phyloP scores from a whole-genome alignment of 1,284 basidiomycete species.

The Entoloma clypeatum region DNA sequence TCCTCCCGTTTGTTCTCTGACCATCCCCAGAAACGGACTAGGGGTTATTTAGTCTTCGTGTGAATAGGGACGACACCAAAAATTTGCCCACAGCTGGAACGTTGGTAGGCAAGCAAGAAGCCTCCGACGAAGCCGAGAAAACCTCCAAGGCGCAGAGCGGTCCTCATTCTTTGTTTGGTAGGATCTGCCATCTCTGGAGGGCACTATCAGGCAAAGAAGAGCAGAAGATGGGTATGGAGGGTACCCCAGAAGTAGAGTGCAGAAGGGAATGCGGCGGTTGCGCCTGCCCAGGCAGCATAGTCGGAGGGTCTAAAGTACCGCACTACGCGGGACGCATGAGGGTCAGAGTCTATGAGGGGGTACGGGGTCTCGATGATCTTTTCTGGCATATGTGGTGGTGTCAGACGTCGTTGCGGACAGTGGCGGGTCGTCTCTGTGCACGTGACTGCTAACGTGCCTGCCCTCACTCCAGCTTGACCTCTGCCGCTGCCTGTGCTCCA shows the following conservation, averaged over 20 bases:
- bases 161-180: conserved; percentile 38
- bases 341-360: conserved; percentile 90
- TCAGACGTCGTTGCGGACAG: conserved; percentile 24
- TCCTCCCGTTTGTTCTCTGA: conserved; percentile 87
- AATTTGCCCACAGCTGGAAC: conserved; percentile 69
- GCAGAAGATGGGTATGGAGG: conserved; percentile 52
- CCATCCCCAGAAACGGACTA: conserved; percentile 98
- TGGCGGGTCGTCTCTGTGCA: conserved; percentile 18
- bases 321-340: conserved; percentile 85
- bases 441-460: conserved; percentile 14
- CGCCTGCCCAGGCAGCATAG: conserved; percentile 81
- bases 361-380: conserved; percentile 71
- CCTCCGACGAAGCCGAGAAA: conserved; percentile 80
- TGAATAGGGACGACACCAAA: conserved; percentile 4
- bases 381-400: conserved; percentile 52
- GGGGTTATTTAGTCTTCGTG: conserved; percentile 10
- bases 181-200: conserved; percentile 43
- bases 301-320: conserved; percentile 88
- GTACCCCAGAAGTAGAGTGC: conserved; percentile 75
- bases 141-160: conserved; percentile 36
- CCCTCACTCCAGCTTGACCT: conserved; percentile 17
- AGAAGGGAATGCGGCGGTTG: conserved; percentile 76
- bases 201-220: conserved; percentile 30
- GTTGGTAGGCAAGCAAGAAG: conserved; percentile 93
- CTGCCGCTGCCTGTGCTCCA: conserved; percentile 3